phyloP scores from a whole-genome alignment of 2,329 filamentous ascomycete species.

The Aspergillus ustus region DNA sequence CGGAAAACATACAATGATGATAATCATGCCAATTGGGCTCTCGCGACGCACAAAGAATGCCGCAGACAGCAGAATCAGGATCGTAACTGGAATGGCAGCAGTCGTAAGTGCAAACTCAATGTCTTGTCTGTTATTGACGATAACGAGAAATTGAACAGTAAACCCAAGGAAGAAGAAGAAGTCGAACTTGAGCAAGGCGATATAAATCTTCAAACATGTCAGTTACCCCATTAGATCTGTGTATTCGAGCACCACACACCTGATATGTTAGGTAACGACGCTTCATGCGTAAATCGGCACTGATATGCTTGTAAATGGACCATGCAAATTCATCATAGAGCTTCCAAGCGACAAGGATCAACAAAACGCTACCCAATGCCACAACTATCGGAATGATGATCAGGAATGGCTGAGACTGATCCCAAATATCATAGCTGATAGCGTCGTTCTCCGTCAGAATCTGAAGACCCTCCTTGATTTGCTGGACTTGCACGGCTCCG shows the following conservation, averaged over 20 bases:
- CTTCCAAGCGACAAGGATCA: slow-evolving; percentile 86
- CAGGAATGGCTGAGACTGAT: slow-evolving; percentile 72
- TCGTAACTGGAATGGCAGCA: slow-evolving; percentile 87
- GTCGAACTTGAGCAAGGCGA: slow-evolving; percentile 96
- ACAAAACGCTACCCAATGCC: slow-evolving; percentile 71
- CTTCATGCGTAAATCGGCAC: slow-evolving; percentile 95
- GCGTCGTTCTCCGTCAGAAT: slow-evolving; percentile 54
- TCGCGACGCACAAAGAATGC: slow-evolving; percentile 85
- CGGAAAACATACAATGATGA: slow-evolving; percentile 66
- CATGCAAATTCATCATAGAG: slow-evolving; percentile 98
- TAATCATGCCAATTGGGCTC: slow-evolving; percentile 75
- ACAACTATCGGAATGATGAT: slow-evolving; percentile 86
- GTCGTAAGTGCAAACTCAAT: slow-evolving; percentile 86
- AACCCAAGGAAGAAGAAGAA: slow-evolving; percentile 99
- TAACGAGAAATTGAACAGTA: slow-evolving; percentile 95
- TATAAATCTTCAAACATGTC: slow-evolving; percentile 75
- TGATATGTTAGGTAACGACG: slow-evolving; percentile 95
- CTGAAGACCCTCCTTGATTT: slow-evolving; percentile 76
- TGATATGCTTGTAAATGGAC: slow-evolving; percentile 99
- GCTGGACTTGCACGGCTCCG: slow-evolving; percentile 87
- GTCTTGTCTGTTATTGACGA: slow-evolving; percentile 72
- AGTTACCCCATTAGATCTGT: not conserved
- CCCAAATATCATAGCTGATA: slow-evolving; percentile 66
- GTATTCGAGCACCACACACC: slow-evolving; percentile 57
- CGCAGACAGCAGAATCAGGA: slow-evolving; percentile 82